Evolutionary conservation across 2,329 filamentous ascomycete genomes (phyloP), one percentile per base, ranked within the genome.

Genomic region (Alternaria sp.): DNA sequence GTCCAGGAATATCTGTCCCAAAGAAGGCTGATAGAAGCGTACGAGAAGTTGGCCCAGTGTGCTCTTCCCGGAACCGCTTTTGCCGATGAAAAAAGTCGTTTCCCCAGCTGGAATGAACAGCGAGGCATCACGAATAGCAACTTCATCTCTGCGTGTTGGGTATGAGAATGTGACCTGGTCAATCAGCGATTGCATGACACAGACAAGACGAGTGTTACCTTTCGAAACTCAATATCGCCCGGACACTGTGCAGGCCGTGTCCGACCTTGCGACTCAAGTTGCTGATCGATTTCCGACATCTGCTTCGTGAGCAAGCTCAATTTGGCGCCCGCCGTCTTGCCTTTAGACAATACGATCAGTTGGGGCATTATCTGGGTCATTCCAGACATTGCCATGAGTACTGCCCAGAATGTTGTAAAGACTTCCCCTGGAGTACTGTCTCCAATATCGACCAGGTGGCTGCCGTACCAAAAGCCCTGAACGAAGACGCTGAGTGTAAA

Each of bases 11-110:
- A 97, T 89, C 0, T 85, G 77, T 0, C 94, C 94, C 0, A 80
- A 80, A 0, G 80, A 77, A 0, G 92, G 87, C 7, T 86, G 82
- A 72, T 97, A 97, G 68, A 96, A 91, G 12, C 89, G 87, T 52
- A 93, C 84, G 0, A 98, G 83, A 0, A 98, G 83, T 72, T 92
- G 93, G 1, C 90, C 89, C 1, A 98, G 74, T 0, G 94, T 98
- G 68, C 93, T 97, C 77, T 98, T 98, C 0, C 94, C 94, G 2
- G 92, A 97, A 0, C 95, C 95, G 71, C 93, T 97, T 70, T 85
- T 86, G 0, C 94, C 95, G 51, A 97, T 87, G 2, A 98, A 83
- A 71, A 95, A 97, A 0, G 89, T 92, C 3, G 90, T 88, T 63
- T 91, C 84, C 0, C 91, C 90, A 0, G 90, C 84, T 0, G 89